Evolutionary conservation across 2,329 filamentous ascomycete genomes (phyloP).

Genomic region (Cladosporium sp.): DNA sequence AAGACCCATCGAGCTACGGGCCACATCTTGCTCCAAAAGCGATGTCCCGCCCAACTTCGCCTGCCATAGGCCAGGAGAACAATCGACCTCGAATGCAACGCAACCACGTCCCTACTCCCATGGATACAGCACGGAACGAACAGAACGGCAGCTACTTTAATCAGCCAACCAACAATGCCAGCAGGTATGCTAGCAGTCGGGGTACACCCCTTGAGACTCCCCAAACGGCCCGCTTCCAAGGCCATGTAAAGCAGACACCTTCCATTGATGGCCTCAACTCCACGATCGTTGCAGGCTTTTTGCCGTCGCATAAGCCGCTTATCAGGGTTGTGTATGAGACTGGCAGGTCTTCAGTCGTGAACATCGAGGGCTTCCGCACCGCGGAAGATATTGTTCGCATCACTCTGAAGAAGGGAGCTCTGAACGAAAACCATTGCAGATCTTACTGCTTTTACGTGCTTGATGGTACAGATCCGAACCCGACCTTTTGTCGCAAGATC

Average conservation of each 20-base stretch:
- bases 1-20: constrained; percentile 40
- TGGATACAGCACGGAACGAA: constrained; percentile 54
- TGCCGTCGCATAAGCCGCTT: constrained; percentile 82
- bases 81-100: constrained; percentile 54
- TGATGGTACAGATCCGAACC: constrained; percentile 79
- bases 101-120: constrained; percentile 52
- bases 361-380: constrained; percentile 86
- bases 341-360: constrained; percentile 89
- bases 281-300: constrained; percentile 64
- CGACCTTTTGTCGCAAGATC: constrained; percentile 75
- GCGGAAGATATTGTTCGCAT: constrained; percentile 91
- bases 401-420: constrained; percentile 81
- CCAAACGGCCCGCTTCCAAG: constrained; percentile 62
- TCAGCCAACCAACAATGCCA: constrained; percentile 51
- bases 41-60: constrained; percentile 70
- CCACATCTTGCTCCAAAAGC: constrained; percentile 50
- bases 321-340: constrained; percentile 92
- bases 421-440: constrained; percentile 86
- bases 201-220: constrained; percentile 63
- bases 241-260: constrained; percentile 76
- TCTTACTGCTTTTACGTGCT: constrained; percentile 98
- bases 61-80: constrained; percentile 60
- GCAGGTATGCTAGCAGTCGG: constrained; percentile 36
- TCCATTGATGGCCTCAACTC: constrained; percentile 79
- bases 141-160: constrained; percentile 53